Evolutionary conservation across 177 flowering plant genomes (phyloP), one percentile per base, ranked within the genome.

Genomic region (Vitis hybrid): DNA sequence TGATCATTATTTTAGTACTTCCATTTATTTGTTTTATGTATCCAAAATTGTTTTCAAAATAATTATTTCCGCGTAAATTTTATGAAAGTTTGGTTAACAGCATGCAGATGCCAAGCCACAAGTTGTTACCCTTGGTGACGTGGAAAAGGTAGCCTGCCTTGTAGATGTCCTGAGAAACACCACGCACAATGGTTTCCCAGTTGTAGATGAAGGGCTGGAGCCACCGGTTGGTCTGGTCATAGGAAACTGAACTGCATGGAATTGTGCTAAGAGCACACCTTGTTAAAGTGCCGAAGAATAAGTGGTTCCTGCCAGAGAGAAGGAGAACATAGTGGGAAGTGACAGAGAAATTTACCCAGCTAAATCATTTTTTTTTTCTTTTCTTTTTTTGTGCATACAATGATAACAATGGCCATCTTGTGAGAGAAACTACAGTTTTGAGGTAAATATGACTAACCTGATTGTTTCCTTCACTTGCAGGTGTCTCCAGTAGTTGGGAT

Each of bases 171-270:
- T 94, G 55, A 80, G 60, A 65, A 91, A 85, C 79, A 91, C 97
- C 0, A 88, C 88, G 12, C 95, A 92, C 65, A 92, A 91, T 68
- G 98, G 84, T 5, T 94, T 94, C 80, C 97, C 98, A 6, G 92
- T 94, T 30, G 81, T 94, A 10, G 97, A 92, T 65, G 77, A 81
- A 8, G 88, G 81, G 27, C 75, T 80, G 56, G 75, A 66, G 19
- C 81, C 82, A 14, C 84, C 87, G 55, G 55, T 55, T 81, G 80
- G 14, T 86, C 82, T 18, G 78, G 21, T 18, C 18, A 18, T 1
- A 19, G 21, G 21, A 19, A 88, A 83, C 79, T 35, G 91, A 86
- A 62, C 80, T 92, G 32, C 91, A 91, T 73, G 97, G 97, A 51
- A 48, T 92, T 60, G 76, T 91, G 24, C 82, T 92, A 13, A 78